Evolutionary conservation across 192 early-diverging fungal genomes (phyloP).

Genomic region (Umbelopsis sp.): DNA sequence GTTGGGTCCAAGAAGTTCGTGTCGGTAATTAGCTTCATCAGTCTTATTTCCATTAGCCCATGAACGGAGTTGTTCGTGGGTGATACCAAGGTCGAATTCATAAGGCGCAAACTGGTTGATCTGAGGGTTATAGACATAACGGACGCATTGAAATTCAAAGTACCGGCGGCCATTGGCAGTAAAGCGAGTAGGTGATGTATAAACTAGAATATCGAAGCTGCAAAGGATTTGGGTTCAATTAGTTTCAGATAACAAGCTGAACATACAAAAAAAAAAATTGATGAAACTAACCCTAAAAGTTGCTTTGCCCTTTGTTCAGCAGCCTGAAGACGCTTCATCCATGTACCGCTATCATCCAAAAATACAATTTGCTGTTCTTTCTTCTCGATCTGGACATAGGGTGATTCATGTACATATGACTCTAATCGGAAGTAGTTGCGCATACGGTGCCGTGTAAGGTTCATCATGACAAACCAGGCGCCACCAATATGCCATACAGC

Average conservation of each 20-base stretch:
- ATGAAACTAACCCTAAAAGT: conserved; percentile 32
- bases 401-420: conserved; percentile 45
- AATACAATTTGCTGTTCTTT: conserved; percentile 49
- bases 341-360: conserved; percentile 49
- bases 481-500: conserved; percentile 73
- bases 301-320: conserved; percentile 31
- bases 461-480: conserved; percentile 68
- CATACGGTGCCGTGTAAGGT: conserved; percentile 44
- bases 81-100: conserved; percentile 60
- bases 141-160: conserved; percentile 79
- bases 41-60: conserved; percentile 50
- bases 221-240: not conserved
- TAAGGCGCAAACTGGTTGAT: conserved; percentile 55
- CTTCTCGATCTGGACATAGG: conserved; percentile 58
- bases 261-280: not conserved
- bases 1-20: conserved; percentile 67
- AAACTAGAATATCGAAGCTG: conserved; percentile 43
- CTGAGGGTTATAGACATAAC: conserved; percentile 65
- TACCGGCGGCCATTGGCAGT: conserved; percentile 48
- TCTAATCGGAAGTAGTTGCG: conserved; percentile 76
- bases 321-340: conserved; percentile 42
- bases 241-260: not conserved
- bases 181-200: conserved; percentile 41
- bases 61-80: conserved; percentile 48
- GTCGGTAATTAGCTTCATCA: conserved; percentile 53